Percentiles rank a stretch among this genome's conserved stretches.
phyloP scores from a whole-genome alignment of 345 rosid genomes.

The Gossypium australe region DNA sequence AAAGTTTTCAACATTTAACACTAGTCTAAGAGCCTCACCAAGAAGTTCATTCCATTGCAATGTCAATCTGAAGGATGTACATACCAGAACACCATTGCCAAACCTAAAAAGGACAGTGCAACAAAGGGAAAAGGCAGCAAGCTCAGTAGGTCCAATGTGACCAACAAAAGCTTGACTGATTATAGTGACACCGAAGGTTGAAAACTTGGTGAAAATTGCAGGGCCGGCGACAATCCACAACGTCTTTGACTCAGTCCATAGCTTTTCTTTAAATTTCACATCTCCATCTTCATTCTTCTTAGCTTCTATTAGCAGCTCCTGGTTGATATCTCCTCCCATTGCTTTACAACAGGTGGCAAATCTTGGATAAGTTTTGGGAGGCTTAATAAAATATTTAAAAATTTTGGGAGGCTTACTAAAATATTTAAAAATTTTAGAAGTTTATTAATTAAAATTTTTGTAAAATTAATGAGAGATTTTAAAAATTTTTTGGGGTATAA shows the following conservation, averaged over 20 bases:
- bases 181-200: conserved; percentile 50
- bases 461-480: no score
- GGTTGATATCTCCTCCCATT: conserved; percentile 29
- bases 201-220: conserved; percentile 64
- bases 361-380: no score
- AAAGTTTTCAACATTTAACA: background rate
- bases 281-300: conserved; percentile 17
- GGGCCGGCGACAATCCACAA: conserved; percentile 71
- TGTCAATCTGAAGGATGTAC: background rate
- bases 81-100: conserved; percentile 58
- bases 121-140: conserved; percentile 69
- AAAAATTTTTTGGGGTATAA: no score
- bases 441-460: no score
- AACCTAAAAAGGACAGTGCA: conserved; percentile 60
- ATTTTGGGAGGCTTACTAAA: no score
- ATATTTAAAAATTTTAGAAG: no score
- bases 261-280: conserved; percentile 26
- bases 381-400: no score
- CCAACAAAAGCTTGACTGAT: conserved; percentile 69
- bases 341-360: background rate
- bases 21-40: background rate
- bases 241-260: conserved; percentile 59
- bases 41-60: background rate
- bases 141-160: conserved; percentile 53
- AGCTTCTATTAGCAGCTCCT: conserved; percentile 18